A percentile compares a stretch with the other conserved stretches of the same genome.
Conservation (phyloP, 2,329 filamentous ascomycete genomes). For the Dactylonectria estremocensis region DNA sequence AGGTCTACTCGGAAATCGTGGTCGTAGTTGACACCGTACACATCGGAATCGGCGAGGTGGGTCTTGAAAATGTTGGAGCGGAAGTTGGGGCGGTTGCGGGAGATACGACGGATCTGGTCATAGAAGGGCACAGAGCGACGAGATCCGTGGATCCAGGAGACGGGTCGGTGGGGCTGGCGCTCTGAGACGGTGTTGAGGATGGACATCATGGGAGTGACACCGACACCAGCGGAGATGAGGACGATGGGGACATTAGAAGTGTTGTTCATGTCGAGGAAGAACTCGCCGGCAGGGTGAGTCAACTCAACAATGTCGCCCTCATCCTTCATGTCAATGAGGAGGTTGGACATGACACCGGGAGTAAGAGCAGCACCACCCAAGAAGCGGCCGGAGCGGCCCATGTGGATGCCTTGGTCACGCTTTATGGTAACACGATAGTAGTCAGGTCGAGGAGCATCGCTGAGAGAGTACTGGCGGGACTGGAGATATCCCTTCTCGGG, state of each 20-base stretch:
- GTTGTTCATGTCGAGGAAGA: conserved; percentile 66
- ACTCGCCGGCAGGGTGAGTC: conserved; percentile 77
- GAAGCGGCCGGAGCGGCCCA: conserved; percentile 46
- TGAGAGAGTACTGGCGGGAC: conserved; percentile 81
- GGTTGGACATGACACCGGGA: conserved; percentile 78
- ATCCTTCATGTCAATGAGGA: conserved; percentile 74
- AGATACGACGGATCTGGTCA: conserved; percentile 64
- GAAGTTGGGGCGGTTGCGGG: conserved; percentile 54
- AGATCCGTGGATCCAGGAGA: conserved; percentile 74
- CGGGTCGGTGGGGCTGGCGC: conserved; percentile 60
- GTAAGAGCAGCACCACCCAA: conserved; percentile 57
- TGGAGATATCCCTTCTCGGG: conserved; percentile 72
- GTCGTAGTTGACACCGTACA: conserved; percentile 61
- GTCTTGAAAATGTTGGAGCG: conserved; percentile 66
- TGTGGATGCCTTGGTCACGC: conserved; percentile 70
- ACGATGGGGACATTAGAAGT: conserved; percentile 63
- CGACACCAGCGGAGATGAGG: conserved; percentile 74
- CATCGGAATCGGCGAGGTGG: conserved; percentile 61
- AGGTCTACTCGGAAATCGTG: conserved; percentile 63
- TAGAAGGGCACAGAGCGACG: conserved; percentile 68
- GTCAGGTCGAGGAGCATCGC: conserved; percentile 72
- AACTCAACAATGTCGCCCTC: conserved; percentile 76
- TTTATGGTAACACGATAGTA: conserved; percentile 82
- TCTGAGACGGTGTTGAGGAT: conserved; percentile 71
- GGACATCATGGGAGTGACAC: conserved; percentile 72